A percentile compares a stretch with the other conserved stretches of the same genome.
Conservation (phyloP, 192 early-diverging fungal species). For the Pilaira anomala region DNA sequence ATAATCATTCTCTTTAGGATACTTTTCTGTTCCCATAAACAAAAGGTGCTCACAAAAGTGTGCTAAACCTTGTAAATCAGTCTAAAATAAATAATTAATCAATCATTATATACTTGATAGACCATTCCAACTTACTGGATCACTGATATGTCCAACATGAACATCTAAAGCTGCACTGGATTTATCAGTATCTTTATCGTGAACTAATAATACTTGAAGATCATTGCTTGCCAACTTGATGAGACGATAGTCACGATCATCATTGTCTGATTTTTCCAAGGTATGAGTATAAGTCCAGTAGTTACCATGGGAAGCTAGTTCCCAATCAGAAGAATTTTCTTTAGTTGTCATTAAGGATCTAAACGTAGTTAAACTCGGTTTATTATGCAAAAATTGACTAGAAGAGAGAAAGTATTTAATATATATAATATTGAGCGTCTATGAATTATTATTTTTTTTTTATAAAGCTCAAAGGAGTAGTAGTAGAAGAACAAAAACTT, state of each 20-base stretch:
- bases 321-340: slow-evolving; percentile 23
- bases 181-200: slow-evolving; percentile 73
- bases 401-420: not conserved
- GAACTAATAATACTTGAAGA: slow-evolving; percentile 67
- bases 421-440: too few relatives aligned
- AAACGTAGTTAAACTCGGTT: too few relatives aligned
- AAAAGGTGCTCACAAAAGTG: slow-evolving; percentile 83
- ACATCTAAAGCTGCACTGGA: slow-evolving; percentile 76
- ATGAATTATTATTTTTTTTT: too few relatives aligned
- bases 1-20: slow-evolving; percentile 84
- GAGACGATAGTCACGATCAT: slow-evolving; percentile 59
- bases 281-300: slow-evolving; percentile 40
- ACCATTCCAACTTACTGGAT: slow-evolving; percentile 70
- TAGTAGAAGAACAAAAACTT: too few relatives aligned
- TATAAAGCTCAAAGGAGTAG: too few relatives aligned
- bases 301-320: slow-evolving; percentile 8
- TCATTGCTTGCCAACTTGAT: slow-evolving; percentile 57
- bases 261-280: slow-evolving; percentile 54
- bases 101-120: not conserved
- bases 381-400: too few relatives aligned
- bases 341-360: not conserved
- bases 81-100: slow-evolving; percentile 27
- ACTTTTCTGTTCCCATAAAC: slow-evolving; percentile 68
- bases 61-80: slow-evolving; percentile 73
- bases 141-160: slow-evolving; percentile 75